These are phyloP conservation scores for Zasmidium angulare DNA, from an alignment of 2,329 filamentous ascomycete genomes.

Conservation along the genomic window DNA sequence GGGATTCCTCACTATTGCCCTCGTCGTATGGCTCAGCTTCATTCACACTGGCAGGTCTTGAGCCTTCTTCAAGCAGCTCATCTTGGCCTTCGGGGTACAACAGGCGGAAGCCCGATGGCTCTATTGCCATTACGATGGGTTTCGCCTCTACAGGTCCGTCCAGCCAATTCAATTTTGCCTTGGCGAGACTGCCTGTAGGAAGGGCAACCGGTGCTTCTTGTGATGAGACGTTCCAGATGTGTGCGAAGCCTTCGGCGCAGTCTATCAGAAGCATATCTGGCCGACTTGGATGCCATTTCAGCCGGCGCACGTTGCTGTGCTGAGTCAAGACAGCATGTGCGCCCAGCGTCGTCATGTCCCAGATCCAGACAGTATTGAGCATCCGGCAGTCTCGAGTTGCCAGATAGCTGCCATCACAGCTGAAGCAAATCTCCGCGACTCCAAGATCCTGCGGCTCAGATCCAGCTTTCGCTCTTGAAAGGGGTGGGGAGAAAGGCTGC, in stretches of 20 bases:
- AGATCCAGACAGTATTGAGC: slow-evolving; percentile 49
- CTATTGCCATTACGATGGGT: slow-evolving; percentile 37
- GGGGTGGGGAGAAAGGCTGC: slow-evolving; percentile 31
- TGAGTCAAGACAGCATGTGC: slow-evolving; percentile 46
- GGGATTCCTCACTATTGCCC: slow-evolving; percentile 46
- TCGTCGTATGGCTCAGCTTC: slow-evolving; percentile 32
- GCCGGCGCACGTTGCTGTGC: slow-evolving; percentile 43
- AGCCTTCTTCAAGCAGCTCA: slow-evolving; percentile 3
- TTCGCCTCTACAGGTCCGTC: slow-evolving; percentile 23
- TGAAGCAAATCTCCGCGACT: slow-evolving; percentile 31
- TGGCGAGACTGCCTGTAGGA: slow-evolving; percentile 9
- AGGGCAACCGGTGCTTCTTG: slow-evolving; percentile 23
- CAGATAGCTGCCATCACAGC: slow-evolving; percentile 28
- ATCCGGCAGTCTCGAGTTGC: slow-evolving; percentile 33
- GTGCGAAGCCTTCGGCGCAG: slow-evolving; percentile 40
- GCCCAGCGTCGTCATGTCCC: slow-evolving; percentile 41
- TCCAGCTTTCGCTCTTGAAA: slow-evolving; percentile 25
- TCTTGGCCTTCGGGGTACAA: slow-evolving; percentile 41
- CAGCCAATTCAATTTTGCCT: slow-evolving; percentile 24
- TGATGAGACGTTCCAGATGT: slow-evolving; percentile 37
- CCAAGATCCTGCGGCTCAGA: slow-evolving; percentile 37
- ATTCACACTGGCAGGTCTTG: slow-evolving; percentile 8
- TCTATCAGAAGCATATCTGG: slow-evolving; percentile 43
- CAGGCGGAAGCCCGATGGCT: slow-evolving; percentile 40
- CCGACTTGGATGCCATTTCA: slow-evolving; percentile 45